phyloP scores from a whole-genome alignment of 2,329 filamentous ascomycete genomes.

The Chaetomiaceae sp. region DNA sequence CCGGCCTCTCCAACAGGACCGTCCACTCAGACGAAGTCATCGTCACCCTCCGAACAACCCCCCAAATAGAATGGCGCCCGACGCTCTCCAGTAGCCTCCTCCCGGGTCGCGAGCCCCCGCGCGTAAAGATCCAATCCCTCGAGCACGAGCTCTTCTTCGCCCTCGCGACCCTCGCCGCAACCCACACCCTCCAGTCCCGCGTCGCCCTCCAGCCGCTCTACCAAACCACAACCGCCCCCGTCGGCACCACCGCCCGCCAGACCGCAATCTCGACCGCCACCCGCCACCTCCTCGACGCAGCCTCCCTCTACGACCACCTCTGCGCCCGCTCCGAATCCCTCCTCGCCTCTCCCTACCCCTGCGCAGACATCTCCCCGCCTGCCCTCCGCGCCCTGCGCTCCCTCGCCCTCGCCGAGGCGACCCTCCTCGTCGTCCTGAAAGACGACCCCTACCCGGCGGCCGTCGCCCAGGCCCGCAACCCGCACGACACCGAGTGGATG shows the following conservation, averaged over 20 bases:
- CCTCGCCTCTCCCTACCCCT: constrained; percentile 35
- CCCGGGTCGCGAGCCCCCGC: constrained; percentile 51
- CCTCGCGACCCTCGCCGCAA: constrained; percentile 70
- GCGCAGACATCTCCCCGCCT: constrained; percentile 50
- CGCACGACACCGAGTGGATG: constrained; percentile 92
- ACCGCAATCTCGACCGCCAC: constrained; percentile 69
- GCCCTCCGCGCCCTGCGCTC: constrained; percentile 54
- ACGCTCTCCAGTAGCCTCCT: constrained; percentile 62
- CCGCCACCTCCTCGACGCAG: constrained; percentile 70
- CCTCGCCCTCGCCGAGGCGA: constrained; percentile 80
- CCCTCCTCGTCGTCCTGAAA: constrained; percentile 82
- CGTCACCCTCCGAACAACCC: constrained; percentile 56
- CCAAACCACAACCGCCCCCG: constrained; percentile 56
- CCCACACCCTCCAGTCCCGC: constrained; percentile 68
- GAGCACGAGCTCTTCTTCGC: constrained; percentile 81
- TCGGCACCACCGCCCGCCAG: constrained; percentile 62
- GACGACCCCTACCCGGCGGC: constrained; percentile 88
- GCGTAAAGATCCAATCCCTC: constrained; percentile 67
- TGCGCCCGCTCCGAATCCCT: constrained; percentile 50
- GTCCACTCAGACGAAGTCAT: constrained; percentile 56
- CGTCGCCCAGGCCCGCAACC: constrained; percentile 76
- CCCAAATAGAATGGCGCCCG: constrained; percentile 77
- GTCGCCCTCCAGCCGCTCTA: constrained; percentile 70
- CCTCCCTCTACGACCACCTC: constrained; percentile 72
- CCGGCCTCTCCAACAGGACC: constrained; percentile 59